phyloP scores from a whole-genome alignment of 441 rosid genomes.

The Jatropha podagrica region DNA sequence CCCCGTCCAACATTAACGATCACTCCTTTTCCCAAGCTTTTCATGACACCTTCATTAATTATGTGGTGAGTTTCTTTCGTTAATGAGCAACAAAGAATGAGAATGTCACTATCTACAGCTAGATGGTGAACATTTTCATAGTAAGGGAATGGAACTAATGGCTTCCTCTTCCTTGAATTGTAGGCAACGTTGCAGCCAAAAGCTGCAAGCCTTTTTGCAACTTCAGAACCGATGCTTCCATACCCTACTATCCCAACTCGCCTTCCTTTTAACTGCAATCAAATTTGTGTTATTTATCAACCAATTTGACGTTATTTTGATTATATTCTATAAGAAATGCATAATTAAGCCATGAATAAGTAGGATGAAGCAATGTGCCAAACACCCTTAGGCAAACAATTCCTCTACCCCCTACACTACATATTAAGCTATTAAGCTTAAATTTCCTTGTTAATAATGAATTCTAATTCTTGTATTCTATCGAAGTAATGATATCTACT shows the following conservation, averaged over 20 bases:
- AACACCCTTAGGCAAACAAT: no score
- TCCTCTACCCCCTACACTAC: no score
- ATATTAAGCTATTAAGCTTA: no score
- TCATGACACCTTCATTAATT: constrained; percentile 48
- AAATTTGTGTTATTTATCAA: no score
- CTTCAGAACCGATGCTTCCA: constrained; percentile 43
- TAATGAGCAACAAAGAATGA: constrained; percentile 42
- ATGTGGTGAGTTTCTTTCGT: constrained; percentile 41
- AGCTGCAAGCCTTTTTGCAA: constrained; percentile 57
- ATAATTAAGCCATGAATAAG: no score
- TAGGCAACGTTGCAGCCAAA: constrained; percentile 53
- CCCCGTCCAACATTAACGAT: constrained; percentile 64
- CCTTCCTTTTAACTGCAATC: constrained; percentile 51
- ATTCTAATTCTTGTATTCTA: no score
- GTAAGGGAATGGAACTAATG: constrained; percentile 35
- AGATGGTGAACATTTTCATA: constrained; percentile 39
- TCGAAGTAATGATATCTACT: no score
- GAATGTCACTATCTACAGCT: constrained; percentile 41
- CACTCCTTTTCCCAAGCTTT: constrained; percentile 56
- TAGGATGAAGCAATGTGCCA: no score
- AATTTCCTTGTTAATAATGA: no score
- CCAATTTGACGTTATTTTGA: no score
- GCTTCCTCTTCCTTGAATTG: constrained; percentile 50
- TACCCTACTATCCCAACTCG: constrained; percentile 58
- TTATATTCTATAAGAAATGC: no score